Evolutionary conservation across 257 asterid genomes (phyloP), one percentile per base, ranked within the genome.

Genomic region (Primulina tabacum): DNA sequence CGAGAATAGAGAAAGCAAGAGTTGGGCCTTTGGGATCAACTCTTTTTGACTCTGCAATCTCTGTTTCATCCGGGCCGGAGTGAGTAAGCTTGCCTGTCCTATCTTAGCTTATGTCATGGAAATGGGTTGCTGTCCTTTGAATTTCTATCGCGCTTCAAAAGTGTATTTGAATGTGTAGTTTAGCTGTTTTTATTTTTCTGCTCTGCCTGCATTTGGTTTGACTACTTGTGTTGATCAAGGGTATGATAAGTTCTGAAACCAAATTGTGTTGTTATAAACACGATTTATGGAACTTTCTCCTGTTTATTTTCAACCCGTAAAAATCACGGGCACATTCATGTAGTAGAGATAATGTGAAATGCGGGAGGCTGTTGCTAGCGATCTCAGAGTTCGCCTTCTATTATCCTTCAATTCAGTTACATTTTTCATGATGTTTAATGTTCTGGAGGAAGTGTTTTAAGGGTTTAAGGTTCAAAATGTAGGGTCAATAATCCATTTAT

Each of bases 21-120:
- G 97, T 94, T 70, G 99, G 99, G 55, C 99, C 97, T 26, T 75
- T 91, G 40, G 99, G 96, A 52, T 89, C 90, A 73, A 89, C 89
- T 77, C 76, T 94, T 77, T 87, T 94, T 7, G 99, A 94, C 82
- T 94, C 99, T 70, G 99, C 99, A 37, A 68, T 94, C 70, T 85
- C 93, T 17, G 83, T 94, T 75, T 77, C 87, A 29, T 85, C 90
- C 71, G 87, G 95, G 71, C 83, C 85, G 65, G 95, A 88, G 99
- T 94, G 96, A 88, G 99, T 94, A 85, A 85, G 95, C 96, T 89
- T 87, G 92, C 85, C 84, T 83, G 59, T 69, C 87, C 82, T 75
- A 34, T 79, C 72, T 69, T 66, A 60, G 64, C 76, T 11, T 34
- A 17, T 17, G 11, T 65, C 17, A 17, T 6, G 3, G 57, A 43